A percentile compares a stretch with the other conserved stretches of the same genome.
These are phyloP conservation scores for Aureobasidium sp. DNA, from an alignment of 2,329 filamentous ascomycete species.

Conservation along the genomic window DNA sequence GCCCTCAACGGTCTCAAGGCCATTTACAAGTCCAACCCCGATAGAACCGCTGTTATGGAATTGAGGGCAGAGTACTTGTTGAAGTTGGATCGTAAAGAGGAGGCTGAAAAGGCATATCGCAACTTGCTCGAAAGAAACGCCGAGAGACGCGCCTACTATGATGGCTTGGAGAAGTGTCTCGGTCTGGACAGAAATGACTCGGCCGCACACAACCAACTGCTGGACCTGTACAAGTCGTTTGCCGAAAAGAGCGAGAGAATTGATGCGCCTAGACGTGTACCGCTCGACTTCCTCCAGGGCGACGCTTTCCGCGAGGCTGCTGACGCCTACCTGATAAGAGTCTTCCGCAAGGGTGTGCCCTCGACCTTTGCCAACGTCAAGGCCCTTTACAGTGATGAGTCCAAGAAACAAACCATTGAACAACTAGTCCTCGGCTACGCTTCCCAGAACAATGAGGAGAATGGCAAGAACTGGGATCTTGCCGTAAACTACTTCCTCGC, in stretches of 20 bases:
- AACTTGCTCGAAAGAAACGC: constrained; percentile 77
- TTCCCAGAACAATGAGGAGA: constrained; percentile 40
- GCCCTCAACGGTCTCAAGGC: constrained; percentile 80
- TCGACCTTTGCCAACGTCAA: constrained; percentile 97
- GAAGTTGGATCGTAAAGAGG: constrained; percentile 65
- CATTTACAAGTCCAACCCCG: constrained; percentile 67
- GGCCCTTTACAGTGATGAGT: constrained; percentile 70
- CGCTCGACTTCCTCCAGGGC: constrained; percentile 78
- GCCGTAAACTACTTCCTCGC: constrained; percentile 88
- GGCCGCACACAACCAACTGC: constrained; percentile 59
- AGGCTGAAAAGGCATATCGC: constrained; percentile 75
- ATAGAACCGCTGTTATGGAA: constrained; percentile 80
- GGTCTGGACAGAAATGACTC: constrained; percentile 53
- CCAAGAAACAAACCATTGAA: constrained; percentile 70
- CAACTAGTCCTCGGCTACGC: constrained; percentile 72
- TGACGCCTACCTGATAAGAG: constrained; percentile 68
- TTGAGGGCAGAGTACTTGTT: constrained; percentile 75
- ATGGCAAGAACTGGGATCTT: constrained; percentile 55
- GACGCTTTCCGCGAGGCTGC: constrained; percentile 73
- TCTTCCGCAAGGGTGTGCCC: constrained; percentile 87
- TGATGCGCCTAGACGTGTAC: constrained; percentile 78
- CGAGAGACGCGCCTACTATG: constrained; percentile 81
- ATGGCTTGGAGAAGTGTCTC: constrained; percentile 62
- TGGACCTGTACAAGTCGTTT: constrained; percentile 72
- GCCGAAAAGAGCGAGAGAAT: constrained; percentile 71